Evolutionary conservation across 768 basidiomycete genomes (phyloP).

Genomic region (Boletellus ananas): DNA sequence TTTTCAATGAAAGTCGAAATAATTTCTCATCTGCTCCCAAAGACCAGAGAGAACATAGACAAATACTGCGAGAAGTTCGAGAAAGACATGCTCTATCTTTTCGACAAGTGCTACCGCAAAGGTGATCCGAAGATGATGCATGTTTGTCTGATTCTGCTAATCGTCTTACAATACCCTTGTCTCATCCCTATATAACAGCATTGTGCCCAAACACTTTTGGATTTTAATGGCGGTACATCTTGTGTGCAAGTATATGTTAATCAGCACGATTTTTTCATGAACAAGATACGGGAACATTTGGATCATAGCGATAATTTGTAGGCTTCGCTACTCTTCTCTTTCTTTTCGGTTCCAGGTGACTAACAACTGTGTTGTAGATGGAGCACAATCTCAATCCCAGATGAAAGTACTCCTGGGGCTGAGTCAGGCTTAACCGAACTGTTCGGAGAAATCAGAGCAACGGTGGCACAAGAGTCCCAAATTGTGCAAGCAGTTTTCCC

Average conservation of each 20-base stretch:
- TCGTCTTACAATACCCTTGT: conserved; percentile 3
- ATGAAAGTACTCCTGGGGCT: conserved; percentile 66
- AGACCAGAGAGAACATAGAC: conserved; percentile 91
- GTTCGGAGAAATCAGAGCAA: conserved; percentile 82
- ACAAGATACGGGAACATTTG: conserved; percentile 69
- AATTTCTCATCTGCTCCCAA: background rate
- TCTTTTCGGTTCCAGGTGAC: background rate
- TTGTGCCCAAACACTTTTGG: conserved; percentile 92
- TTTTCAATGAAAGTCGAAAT: background rate
- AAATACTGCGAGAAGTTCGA: conserved; percentile 99
- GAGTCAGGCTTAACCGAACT: conserved; percentile 79
- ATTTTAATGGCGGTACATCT: conserved; percentile 96
- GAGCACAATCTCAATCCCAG: conserved; percentile 75
- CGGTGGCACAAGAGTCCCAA: conserved; percentile 93
- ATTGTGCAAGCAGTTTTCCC: conserved; percentile 99
- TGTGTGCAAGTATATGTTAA: conserved; percentile 99
- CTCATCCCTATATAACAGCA: conserved; percentile 54
- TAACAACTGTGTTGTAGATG: conserved; percentile 54
- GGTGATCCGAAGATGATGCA: conserved; percentile 99
- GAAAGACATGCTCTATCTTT: conserved; percentile 95
- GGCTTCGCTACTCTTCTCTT: conserved; percentile 33
- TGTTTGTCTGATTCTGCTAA: conserved; percentile 43
- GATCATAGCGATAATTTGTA: conserved; percentile 52
- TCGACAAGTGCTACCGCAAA: conserved; percentile 93
- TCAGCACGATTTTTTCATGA: conserved; percentile 99